Percentiles rank a stretch among this genome's conserved stretches.
Evolutionary conservation across 345 rosid genomes (phyloP).

Genomic region (Isatis tinctoria): DNA sequence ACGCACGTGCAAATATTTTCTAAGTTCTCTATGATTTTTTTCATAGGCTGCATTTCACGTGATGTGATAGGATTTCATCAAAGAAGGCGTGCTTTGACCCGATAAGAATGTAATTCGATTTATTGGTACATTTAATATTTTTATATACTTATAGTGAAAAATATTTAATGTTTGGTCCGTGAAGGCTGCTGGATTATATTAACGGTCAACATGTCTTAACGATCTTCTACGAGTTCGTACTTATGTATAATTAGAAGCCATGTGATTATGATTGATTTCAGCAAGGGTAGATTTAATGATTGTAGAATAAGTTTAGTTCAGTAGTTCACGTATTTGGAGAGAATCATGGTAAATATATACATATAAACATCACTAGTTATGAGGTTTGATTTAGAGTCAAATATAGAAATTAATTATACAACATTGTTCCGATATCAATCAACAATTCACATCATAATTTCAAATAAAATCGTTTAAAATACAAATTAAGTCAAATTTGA

Average conservation of each 20-base stretch:
- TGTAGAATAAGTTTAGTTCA: background rate
- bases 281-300: background rate
- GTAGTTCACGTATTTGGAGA: background rate
- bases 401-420: too few species aligned
- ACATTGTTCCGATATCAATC: too few species aligned
- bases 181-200: slow-evolving; percentile 26
- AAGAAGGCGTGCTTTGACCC: slow-evolving; percentile 35
- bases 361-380: too few species aligned
- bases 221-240: background rate
- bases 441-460: too few species aligned
- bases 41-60: background rate
- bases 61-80: slow-evolving; percentile 23
- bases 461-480: too few species aligned
- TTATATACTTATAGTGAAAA: background rate
- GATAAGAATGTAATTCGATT: background rate
- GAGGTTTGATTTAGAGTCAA: too few species aligned
- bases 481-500: too few species aligned
- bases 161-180: slow-evolving; percentile 23
- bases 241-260: background rate
- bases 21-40: background rate
- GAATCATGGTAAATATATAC: background rate
- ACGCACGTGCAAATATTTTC: slow-evolving; percentile 18
- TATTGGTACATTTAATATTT: background rate
- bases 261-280: background rate
- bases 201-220: slow-evolving; percentile 29